These are phyloP conservation scores for Neofusicoccum umdonicola DNA, from an alignment of 2,329 filamentous ascomycete genomes.

Conservation along the genomic window DNA sequence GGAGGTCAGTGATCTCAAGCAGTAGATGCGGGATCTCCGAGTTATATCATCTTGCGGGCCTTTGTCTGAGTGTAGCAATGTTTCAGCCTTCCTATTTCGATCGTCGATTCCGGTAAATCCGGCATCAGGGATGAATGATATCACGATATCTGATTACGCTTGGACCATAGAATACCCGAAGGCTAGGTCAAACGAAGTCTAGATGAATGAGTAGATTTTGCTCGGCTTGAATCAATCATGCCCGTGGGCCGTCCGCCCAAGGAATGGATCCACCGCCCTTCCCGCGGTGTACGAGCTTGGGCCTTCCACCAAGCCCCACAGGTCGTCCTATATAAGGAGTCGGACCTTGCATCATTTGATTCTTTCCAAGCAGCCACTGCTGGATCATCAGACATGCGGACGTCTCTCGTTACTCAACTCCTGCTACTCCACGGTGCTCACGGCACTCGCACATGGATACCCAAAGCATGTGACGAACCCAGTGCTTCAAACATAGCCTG, in stretches of 20 bases:
- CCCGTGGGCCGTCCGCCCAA: neutral
- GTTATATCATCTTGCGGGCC: too few relatives aligned
- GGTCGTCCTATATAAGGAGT: neutral
- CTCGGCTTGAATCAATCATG: neutral
- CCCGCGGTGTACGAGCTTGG: neutral
- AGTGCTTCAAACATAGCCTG: neutral
- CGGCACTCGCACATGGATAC: neutral
- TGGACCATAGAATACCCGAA: neutral
- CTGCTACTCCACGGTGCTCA: neutral
- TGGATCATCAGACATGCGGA: neutral
- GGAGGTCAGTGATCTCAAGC: too few relatives aligned
- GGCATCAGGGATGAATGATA: too few relatives aligned
- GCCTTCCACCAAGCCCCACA: neutral
- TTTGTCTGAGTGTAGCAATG: too few relatives aligned
- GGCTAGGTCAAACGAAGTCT: neutral
- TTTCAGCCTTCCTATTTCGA: too few relatives aligned
- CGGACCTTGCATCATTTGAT: too few relatives aligned
- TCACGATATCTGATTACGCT: too few relatives aligned
- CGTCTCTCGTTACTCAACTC: neutral
- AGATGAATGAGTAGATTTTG: neutral
- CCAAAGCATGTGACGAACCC: neutral
- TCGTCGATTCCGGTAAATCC: too few relatives aligned
- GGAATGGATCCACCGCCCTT: neutral
- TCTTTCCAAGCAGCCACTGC: neutral
- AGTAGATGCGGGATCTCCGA: too few relatives aligned